Percentiles rank a stretch among this genome's conserved stretches.
Evolutionary conservation across 495 filamentous ascomycete genomes (phyloP).

Genomic region (Penicillium cosmopolitanum): DNA sequence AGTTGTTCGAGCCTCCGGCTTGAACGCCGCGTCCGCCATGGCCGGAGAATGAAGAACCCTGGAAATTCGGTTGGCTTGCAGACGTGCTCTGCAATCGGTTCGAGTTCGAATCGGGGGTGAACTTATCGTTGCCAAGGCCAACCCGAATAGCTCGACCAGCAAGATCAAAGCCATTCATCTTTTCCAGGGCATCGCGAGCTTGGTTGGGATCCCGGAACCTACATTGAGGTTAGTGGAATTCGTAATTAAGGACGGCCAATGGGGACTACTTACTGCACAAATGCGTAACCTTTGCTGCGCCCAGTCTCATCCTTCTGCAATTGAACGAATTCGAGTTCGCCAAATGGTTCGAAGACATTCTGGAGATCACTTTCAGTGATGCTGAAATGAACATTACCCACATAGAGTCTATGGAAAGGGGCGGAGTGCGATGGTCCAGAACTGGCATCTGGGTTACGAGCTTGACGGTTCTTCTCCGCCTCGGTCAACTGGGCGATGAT

Average conservation of each 20-base stretch:
- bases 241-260: not conserved
- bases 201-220: slow-evolving; percentile 92
- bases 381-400: slow-evolving; percentile 99
- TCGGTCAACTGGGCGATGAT: slow-evolving; percentile 98
- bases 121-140: slow-evolving; percentile 99
- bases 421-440: slow-evolving; percentile 70
- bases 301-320: slow-evolving; percentile 93
- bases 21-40: slow-evolving; percentile 86
- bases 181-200: slow-evolving; percentile 91
- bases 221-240: not conserved
- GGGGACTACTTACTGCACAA: slow-evolving; percentile 84
- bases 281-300: slow-evolving; percentile 93
- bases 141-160: slow-evolving; percentile 97
- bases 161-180: slow-evolving; percentile 99
- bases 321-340: slow-evolving; percentile 96
- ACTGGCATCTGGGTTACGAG: slow-evolving; percentile 75
- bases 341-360: slow-evolving; percentile 97
- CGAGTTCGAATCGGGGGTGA: slow-evolving; percentile 94
- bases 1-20: slow-evolving; percentile 77
- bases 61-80: slow-evolving; percentile 75
- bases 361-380: slow-evolving; percentile 96
- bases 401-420: slow-evolving; percentile 97
- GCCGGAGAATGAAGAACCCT: slow-evolving; percentile 94
- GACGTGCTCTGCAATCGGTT: slow-evolving; percentile 82
- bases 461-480: slow-evolving; percentile 99